Conservation (phyloP, 768 basidiomycete genomes). For the Panaeolus papilionaceus region DNA sequence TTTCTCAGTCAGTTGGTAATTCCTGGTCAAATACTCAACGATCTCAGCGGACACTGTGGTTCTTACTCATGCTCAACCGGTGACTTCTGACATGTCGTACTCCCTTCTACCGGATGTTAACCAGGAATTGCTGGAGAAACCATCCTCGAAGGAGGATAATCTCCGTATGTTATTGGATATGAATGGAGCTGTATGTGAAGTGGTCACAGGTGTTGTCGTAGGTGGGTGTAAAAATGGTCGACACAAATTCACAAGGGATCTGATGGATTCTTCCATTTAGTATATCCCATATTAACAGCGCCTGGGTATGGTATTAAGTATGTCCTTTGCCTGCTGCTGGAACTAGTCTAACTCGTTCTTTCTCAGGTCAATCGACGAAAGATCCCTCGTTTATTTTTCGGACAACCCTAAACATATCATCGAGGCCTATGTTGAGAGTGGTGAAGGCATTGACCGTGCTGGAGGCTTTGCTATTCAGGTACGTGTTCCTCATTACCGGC, state of each 20-base stretch:
- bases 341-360: slow-evolving; percentile 7
- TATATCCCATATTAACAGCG: slow-evolving; percentile 75
- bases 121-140: slow-evolving; percentile 93
- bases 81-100: slow-evolving; percentile 61
- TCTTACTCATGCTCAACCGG: slow-evolving; percentile 74
- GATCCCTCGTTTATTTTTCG: slow-evolving; percentile 78
- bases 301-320: slow-evolving; percentile 81
- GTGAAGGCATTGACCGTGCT: slow-evolving; percentile 87
- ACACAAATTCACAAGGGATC: neutral
- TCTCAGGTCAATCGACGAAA: slow-evolving; percentile 79
- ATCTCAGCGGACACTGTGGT: slow-evolving; percentile 94
- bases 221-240: slow-evolving; percentile 49
- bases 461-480: slow-evolving; percentile 97
- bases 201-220: slow-evolving; percentile 89
- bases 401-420: slow-evolving; percentile 66
- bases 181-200: slow-evolving; percentile 87
- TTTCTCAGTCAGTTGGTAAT: neutral
- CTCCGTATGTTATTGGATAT: slow-evolving; percentile 86
- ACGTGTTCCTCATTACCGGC: slow-evolving; percentile 10
- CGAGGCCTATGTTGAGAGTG: slow-evolving; percentile 82
- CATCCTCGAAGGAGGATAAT: slow-evolving; percentile 78
- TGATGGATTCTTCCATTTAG: slow-evolving; percentile 39
- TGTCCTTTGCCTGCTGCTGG: slow-evolving; percentile 19
- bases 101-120: slow-evolving; percentile 53
- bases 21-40: neutral